Percentiles rank a stretch among this genome's conserved stretches.
These are phyloP conservation scores for Thymus quinquecostatus DNA, from an alignment of 257 asterid genomes.

Conservation along the genomic window DNA sequence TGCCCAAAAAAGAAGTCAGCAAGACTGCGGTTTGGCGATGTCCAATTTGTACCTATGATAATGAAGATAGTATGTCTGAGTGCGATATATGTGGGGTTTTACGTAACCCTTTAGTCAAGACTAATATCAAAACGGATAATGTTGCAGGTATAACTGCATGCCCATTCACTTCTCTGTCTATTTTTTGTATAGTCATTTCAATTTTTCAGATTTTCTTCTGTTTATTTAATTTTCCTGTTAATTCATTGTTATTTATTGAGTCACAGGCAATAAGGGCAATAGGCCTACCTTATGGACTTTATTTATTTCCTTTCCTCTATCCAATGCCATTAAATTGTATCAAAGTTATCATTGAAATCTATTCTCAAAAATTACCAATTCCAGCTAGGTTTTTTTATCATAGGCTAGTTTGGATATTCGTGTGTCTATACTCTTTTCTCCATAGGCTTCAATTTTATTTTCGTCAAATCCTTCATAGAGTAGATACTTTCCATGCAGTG, in stretches of 20 bases:
- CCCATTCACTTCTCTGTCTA: slow-evolving; percentile 3
- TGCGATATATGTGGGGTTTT: slow-evolving; percentile 98
- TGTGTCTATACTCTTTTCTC: slow-evolving; percentile 36
- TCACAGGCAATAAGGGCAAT: slow-evolving; percentile 23
- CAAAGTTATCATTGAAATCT: slow-evolving; percentile 19
- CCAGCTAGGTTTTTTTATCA: slow-evolving; percentile 11
- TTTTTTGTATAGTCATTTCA: neutral
- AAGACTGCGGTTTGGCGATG: slow-evolving; percentile 76
- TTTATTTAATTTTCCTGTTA: neutral
- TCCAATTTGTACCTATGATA: slow-evolving; percentile 92
- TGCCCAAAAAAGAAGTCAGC: slow-evolving; percentile 42
- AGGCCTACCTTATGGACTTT: slow-evolving; percentile 19
- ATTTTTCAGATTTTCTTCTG: neutral
- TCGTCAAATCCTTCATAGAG: slow-evolving; percentile 54
- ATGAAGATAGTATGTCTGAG: slow-evolving; percentile 70
- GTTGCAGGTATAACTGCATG: slow-evolving; percentile 51
- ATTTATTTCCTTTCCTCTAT: slow-evolving; percentile 8
- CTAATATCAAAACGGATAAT: slow-evolving; percentile 38
- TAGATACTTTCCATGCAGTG: slow-evolving; percentile 90
- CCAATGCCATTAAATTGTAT: slow-evolving; percentile 19
- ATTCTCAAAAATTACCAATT: slow-evolving; percentile 23
- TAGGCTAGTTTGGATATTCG: slow-evolving; percentile 24
- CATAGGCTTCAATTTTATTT: slow-evolving; percentile 32
- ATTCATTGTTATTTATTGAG: slow-evolving; percentile 14
- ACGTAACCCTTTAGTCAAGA: slow-evolving; percentile 83